Evolutionary conservation across 768 basidiomycete genomes (phyloP).

Genomic region (Lactarius psammicola): DNA sequence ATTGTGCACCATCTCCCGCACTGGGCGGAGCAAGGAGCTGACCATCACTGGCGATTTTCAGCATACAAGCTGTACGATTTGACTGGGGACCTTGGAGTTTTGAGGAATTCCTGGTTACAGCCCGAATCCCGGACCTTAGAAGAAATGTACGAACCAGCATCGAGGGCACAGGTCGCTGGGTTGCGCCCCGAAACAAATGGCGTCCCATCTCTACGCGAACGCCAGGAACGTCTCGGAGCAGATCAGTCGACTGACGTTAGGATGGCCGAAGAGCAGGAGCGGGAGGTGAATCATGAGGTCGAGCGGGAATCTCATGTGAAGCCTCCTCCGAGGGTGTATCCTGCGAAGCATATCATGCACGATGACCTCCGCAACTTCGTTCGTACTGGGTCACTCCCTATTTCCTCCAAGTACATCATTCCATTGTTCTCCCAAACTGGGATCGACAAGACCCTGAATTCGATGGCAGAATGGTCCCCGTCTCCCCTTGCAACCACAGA

Average conservation of each 20-base stretch:
- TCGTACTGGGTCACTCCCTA: background rate
- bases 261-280: slow-evolving; percentile 9
- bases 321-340: background rate
- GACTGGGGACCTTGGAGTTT: background rate
- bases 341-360: background rate
- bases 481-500: background rate
- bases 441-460: background rate
- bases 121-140: slow-evolving; percentile 4
- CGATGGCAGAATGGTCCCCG: background rate
- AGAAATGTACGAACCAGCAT: background rate
- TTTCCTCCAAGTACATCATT: background rate
- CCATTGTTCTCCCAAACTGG: background rate
- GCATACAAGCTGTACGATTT: background rate
- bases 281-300: background rate
- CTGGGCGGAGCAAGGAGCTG: slow-evolving; percentile 9
- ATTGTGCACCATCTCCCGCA: slow-evolving; percentile 1
- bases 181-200: background rate
- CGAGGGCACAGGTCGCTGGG: background rate
- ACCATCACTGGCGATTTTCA: slow-evolving; percentile 3
- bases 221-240: background rate
- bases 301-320: background rate
- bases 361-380: background rate
- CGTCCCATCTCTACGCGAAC: background rate
- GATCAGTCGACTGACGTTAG: background rate
- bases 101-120: background rate